Conservation (phyloP, 345 rosid genomes). For the Salix caprea region DNA sequence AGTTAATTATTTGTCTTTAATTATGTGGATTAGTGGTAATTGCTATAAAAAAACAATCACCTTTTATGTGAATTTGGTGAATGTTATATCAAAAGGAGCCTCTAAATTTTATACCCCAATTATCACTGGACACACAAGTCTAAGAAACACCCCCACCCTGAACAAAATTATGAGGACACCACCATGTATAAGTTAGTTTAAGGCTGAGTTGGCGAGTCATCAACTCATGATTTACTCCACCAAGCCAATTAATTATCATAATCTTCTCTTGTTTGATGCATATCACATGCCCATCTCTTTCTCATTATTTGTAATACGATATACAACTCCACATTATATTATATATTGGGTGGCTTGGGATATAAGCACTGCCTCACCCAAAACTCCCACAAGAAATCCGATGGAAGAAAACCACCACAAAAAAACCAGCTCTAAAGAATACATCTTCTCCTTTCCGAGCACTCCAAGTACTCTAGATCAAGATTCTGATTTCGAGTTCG, state of each 20-base stretch:
- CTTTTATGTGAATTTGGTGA: not conserved
- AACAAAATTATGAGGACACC: slow-evolving; percentile 18
- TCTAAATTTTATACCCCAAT: not conserved
- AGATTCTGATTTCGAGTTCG: slow-evolving; percentile 67
- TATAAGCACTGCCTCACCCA: not conserved
- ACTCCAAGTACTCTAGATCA: slow-evolving; percentile 28
- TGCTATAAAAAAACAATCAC: not conserved
- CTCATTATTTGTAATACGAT: not conserved
- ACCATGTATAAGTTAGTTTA: not conserved
- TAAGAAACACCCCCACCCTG: slow-evolving; percentile 17
- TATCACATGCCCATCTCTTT: not conserved
- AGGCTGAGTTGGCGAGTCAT: slow-evolving; percentile 25
- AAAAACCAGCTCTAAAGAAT: slow-evolving; percentile 20
- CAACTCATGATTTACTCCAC: slow-evolving; percentile 25
- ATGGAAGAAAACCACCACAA: slow-evolving; percentile 30
- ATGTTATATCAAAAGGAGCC: not conserved
- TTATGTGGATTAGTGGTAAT: not conserved
- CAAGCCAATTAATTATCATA: not conserved
- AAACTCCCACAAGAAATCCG: slow-evolving; percentile 3
- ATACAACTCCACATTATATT: not conserved
- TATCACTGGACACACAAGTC: slow-evolving; percentile 19
- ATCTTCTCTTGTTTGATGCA: not conserved
- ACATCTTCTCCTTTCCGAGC: slow-evolving; percentile 43
- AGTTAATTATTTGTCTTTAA: not conserved
- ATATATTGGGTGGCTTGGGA: not conserved